Percentiles rank a stretch among this genome's conserved stretches.
phyloP scores from a whole-genome alignment of 2,329 filamentous ascomycete species.

The Fusarium euwallaceae region DNA sequence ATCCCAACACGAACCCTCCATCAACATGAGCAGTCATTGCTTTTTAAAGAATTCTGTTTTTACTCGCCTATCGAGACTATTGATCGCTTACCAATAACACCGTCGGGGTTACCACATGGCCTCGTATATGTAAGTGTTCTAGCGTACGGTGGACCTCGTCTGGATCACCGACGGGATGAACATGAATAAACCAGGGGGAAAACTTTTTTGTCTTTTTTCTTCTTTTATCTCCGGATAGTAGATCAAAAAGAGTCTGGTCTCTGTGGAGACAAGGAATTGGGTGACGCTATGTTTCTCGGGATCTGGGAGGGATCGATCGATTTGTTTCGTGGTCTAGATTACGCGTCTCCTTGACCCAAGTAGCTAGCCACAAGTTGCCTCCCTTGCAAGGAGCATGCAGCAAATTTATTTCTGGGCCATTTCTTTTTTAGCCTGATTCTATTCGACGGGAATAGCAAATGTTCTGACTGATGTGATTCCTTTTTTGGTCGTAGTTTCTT shows the following conservation, averaged over 20 bases:
- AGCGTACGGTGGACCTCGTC: neutral
- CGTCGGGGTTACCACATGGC: neutral
- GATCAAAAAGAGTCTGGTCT: neutral
- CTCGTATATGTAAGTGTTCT: neutral
- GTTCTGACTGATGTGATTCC: neutral
- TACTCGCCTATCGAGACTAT: neutral
- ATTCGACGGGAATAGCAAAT: neutral
- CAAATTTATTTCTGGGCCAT: neutral
- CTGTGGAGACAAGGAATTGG: neutral
- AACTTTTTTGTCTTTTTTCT: too few relatives aligned
- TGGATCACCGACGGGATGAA: neutral
- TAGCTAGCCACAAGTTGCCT: neutral
- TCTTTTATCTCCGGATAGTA: neutral
- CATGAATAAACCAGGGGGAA: neutral
- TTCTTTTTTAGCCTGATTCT: neutral
- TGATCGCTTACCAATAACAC: neutral
- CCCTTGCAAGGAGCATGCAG: neutral
- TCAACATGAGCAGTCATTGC: neutral
- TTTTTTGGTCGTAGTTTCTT: neutral
- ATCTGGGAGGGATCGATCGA: conserved; percentile 9
- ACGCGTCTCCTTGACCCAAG: neutral
- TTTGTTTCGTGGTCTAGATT: neutral
- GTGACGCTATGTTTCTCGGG: conserved; percentile 4
- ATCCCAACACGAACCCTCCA: neutral
- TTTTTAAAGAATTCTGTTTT: neutral